These are phyloP conservation scores for Calocybe indica DNA, from an alignment of 768 basidiomycete species.

Conservation along the genomic window DNA sequence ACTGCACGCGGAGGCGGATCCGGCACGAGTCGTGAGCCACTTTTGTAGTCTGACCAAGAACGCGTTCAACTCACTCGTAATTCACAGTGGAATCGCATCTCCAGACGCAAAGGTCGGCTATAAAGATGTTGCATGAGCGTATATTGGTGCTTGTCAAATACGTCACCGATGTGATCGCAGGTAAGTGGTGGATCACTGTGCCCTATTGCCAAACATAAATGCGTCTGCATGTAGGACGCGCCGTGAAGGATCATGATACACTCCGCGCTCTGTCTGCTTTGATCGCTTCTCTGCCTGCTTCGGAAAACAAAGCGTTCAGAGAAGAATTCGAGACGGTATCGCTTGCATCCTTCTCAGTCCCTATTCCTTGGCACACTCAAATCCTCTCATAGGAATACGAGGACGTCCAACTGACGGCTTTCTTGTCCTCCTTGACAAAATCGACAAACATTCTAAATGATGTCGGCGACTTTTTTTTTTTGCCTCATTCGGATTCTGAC, in stretches of 20 bases:
- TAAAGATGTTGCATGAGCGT: slow-evolving; percentile 94
- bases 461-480: slow-evolving; percentile 40
- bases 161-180: slow-evolving; percentile 68
- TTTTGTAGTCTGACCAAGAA: background rate
- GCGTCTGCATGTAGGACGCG: slow-evolving; percentile 42
- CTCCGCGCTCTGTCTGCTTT: slow-evolving; percentile 84
- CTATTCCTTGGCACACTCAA: background rate
- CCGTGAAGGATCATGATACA: slow-evolving; percentile 71
- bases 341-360: background rate
- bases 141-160: slow-evolving; percentile 85
- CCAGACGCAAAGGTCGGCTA: slow-evolving; percentile 87
- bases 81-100: slow-evolving; percentile 81
- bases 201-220: background rate
- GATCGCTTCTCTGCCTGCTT: slow-evolving; percentile 83
- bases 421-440: slow-evolving; percentile 84
- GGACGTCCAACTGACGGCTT: slow-evolving; percentile 90
- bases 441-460: slow-evolving; percentile 85
- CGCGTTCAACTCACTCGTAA: slow-evolving; percentile 1
- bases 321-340: slow-evolving; percentile 83
- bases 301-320: slow-evolving; percentile 75
- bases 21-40: slow-evolving; percentile 66
- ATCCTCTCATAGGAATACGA: slow-evolving; percentile 71
- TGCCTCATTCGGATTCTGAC: background rate
- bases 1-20: slow-evolving; percentile 82
- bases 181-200: slow-evolving; percentile 31